These are phyloP conservation scores for Mycena maculata DNA, from an alignment of 768 basidiomycete genomes.

Conservation along the genomic window DNA sequence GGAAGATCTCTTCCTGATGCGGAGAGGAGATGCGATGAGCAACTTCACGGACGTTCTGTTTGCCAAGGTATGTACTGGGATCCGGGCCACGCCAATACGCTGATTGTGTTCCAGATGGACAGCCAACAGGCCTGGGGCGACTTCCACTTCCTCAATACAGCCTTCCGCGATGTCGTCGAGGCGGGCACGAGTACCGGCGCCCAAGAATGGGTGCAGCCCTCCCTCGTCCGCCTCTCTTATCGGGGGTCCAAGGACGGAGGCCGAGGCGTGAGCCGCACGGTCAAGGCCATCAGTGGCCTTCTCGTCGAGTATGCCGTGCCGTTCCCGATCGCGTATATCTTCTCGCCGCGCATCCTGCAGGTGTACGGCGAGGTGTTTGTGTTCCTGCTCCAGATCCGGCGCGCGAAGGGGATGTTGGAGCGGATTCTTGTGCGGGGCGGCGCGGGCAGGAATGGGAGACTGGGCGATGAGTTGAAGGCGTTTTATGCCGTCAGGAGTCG, in stretches of 20 bases:
- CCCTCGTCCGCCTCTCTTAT: conserved; percentile 79
- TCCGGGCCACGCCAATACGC: neutral
- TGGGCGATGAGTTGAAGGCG: conserved; percentile 66
- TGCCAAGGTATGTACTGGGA: conserved; percentile 62
- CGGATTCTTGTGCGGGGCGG: conserved; percentile 73
- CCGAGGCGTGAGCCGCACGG: conserved; percentile 60
- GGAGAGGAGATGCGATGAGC: conserved; percentile 80
- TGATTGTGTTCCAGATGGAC: conserved; percentile 68
- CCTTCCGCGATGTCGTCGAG: conserved; percentile 75
- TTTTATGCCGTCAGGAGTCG: conserved; percentile 83
- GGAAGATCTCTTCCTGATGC: conserved; percentile 81
- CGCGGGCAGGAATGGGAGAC: conserved; percentile 43
- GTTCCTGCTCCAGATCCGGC: conserved; percentile 77
- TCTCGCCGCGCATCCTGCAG: conserved; percentile 66
- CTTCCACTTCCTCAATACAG: conserved; percentile 86
- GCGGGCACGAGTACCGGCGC: conserved; percentile 53
- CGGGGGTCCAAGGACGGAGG: conserved; percentile 63
- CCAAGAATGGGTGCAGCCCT: conserved; percentile 69
- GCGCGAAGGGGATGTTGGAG: conserved; percentile 79
- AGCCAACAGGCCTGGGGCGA: conserved; percentile 78
- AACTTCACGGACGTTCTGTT: conserved; percentile 82
- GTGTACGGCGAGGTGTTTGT: conserved; percentile 76
- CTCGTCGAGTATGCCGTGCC: conserved; percentile 84
- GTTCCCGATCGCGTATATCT: conserved; percentile 85
- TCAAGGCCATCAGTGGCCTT: conserved; percentile 75